Percentiles rank a stretch among this genome's conserved stretches.
These are phyloP conservation scores for Aspergillus cristatus DNA, from an alignment of 495 filamentous ascomycete species.

Conservation along the genomic window DNA sequence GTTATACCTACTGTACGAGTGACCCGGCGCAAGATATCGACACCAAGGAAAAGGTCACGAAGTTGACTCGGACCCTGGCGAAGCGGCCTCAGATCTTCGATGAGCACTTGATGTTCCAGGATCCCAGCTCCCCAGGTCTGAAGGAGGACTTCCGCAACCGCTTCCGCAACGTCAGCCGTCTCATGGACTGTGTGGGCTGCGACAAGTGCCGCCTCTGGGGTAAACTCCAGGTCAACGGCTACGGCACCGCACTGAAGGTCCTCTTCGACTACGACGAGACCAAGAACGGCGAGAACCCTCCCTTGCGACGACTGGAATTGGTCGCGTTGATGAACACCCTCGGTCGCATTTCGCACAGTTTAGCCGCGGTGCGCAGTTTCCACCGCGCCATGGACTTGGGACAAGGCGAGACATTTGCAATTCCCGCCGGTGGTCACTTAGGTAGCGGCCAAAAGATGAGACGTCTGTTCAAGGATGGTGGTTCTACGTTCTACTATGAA, in stretches of 20 bases:
- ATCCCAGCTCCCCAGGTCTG: constrained; percentile 54
- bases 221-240: constrained; percentile 92
- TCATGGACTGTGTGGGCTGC: constrained; percentile 99
- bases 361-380: constrained; percentile 68
- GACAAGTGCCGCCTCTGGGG: constrained; percentile 99
- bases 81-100: constrained; percentile 76
- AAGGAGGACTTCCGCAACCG: constrained; percentile 98
- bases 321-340: constrained; percentile 93
- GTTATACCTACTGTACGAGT: constrained; percentile 88
- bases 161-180: constrained; percentile 87
- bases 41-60: constrained; percentile 70
- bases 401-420: constrained; percentile 24
- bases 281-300: constrained; percentile 62
- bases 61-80: constrained; percentile 57
- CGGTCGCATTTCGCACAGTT: constrained; percentile 68
- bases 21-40: constrained; percentile 67
- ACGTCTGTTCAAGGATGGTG: constrained; percentile 25
- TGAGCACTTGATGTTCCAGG: constrained; percentile 84
- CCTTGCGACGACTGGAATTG: constrained; percentile 77
- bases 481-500: constrained; percentile 34
- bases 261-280: constrained; percentile 90
- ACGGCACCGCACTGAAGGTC: constrained; percentile 90
- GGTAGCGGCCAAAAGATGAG: constrained; percentile 8
- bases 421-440: constrained; percentile 16
- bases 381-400: constrained; percentile 45